Evolutionary conservation across 805 yeast genomes (phyloP), one percentile per base, ranked within the genome.

Genomic region (Kodamaea kaohsiungensis): DNA sequence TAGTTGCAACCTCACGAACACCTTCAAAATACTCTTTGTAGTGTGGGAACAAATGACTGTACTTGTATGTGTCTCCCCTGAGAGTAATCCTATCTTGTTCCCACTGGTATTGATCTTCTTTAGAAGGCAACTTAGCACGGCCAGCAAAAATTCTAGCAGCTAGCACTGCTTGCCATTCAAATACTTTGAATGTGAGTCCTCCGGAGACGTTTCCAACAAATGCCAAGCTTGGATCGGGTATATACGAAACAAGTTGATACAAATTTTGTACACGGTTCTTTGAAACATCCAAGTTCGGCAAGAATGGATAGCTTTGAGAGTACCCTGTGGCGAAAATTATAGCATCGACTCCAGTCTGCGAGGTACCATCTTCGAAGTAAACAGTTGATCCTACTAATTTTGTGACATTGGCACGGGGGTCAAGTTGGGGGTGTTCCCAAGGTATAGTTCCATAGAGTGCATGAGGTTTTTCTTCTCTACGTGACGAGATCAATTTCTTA

Each of bases 101-200:
- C 78, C 78, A 73, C 15, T 55, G 37, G 7, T 58, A 45, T 53
- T 71, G 76, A 16, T 66, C 71, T 43, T 61, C 52, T 6, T 53
- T 30, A 2, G 67, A 43, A 2, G 78, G 78, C 4, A 73, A 55
- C 2, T 56, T 43, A 1, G 65, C 60, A 53, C 69, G 63, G 5
- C 72, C 75, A 1, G 71, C 60, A 39, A 67, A 62, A 43, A 65
- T 66, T 30, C 77, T 56, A 1, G 78, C 62, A 1, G 71, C 71
- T 12, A 69, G 52, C 0, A 71, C 68, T 1, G 77, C 74, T 57
- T 76, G 80, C 60, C 66, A 75, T 56, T 76, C 79, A 59, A 71
- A 76, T 1, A 68, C 73, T 46, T 75, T 63, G 58, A 75, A 74
- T 0, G 76, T 67, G 22, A 76, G 62, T 1, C 75, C 78, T 37